Conservation (phyloP, 441 rosid genomes). For the Hypseocharis bilobata region DNA sequence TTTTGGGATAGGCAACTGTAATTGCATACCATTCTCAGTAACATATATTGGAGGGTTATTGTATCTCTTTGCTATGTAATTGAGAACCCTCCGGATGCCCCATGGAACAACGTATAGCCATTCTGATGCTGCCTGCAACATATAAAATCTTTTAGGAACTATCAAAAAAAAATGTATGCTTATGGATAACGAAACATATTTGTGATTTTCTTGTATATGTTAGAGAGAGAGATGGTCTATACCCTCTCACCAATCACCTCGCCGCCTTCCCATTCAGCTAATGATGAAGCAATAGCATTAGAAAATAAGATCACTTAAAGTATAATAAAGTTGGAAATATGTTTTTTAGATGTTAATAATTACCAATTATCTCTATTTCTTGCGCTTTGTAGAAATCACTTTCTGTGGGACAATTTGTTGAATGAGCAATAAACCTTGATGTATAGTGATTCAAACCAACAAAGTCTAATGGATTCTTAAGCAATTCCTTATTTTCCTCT, state of each 20-base stretch:
- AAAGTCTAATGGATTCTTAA: conserved; percentile 53
- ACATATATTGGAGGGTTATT: conserved; percentile 51
- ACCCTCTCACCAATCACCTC: conserved; percentile 76
- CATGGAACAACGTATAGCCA: conserved; percentile 91
- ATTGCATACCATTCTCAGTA: conserved; percentile 62
- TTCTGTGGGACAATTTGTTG: conserved; percentile 34
- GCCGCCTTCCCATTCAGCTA: conserved; percentile 76
- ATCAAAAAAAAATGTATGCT: conserved; percentile 1
- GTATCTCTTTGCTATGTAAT: conserved; percentile 52
- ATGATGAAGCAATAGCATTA: conserved; percentile 13
- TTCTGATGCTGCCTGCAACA: conserved; percentile 80
- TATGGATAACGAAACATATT: no score
- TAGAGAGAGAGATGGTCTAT: conserved; percentile 12
- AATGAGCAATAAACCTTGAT: conserved; percentile 60
- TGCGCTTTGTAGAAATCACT: conserved; percentile 45
- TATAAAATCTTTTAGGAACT: conserved; percentile 16
- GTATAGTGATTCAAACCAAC: conserved; percentile 81
- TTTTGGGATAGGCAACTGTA: not conserved
- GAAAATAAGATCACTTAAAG: conserved; percentile 3
- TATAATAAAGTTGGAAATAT: not conserved
- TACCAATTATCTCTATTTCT: conserved; percentile 54
- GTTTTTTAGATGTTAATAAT: not conserved
- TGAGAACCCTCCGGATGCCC: conserved; percentile 72
- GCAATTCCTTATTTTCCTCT: conserved; percentile 52
- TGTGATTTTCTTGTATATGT: no score